Conservation (phyloP, 2,329 filamentous ascomycete species). For the Trichoderma breve region DNA sequence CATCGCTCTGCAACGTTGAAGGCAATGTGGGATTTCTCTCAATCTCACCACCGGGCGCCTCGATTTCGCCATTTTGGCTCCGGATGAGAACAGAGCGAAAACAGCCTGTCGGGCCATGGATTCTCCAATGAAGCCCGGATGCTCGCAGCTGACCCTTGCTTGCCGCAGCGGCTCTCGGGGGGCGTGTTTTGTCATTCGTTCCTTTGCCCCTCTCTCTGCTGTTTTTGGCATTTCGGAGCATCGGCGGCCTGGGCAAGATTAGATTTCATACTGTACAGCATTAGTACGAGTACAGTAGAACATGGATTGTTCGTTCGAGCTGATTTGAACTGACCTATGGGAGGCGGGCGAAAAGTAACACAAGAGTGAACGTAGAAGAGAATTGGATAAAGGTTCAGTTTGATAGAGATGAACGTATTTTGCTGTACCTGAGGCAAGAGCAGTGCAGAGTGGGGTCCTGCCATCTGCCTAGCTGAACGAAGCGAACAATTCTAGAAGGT, state of each 20-base stretch:
- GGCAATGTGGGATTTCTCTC: background rate
- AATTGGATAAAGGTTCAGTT: background rate
- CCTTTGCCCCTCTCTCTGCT: background rate
- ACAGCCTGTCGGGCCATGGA: background rate
- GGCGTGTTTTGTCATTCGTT: background rate
- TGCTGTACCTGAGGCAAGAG: background rate
- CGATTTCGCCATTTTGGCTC: slow-evolving; percentile 12
- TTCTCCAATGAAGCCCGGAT: background rate
- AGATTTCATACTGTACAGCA: background rate
- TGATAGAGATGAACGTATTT: background rate
- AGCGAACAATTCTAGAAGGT: background rate
- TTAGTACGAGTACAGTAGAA: background rate
- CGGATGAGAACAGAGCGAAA: background rate
- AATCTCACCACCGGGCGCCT: slow-evolving; percentile 4
- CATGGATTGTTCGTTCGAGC: background rate
- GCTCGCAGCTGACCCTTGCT: background rate
- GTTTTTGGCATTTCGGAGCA: background rate
- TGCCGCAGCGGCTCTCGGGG: background rate
- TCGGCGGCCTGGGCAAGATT: background rate
- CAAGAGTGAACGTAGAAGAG: background rate
- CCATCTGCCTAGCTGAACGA: background rate
- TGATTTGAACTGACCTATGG: background rate
- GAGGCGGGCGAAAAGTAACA: background rate
- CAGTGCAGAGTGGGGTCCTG: background rate
- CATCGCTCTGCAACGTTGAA: slow-evolving; percentile 11